Evolutionary conservation across 1,139 yeast genomes (phyloP).

Genomic region (Yamadazyma spencermartinsiae): DNA sequence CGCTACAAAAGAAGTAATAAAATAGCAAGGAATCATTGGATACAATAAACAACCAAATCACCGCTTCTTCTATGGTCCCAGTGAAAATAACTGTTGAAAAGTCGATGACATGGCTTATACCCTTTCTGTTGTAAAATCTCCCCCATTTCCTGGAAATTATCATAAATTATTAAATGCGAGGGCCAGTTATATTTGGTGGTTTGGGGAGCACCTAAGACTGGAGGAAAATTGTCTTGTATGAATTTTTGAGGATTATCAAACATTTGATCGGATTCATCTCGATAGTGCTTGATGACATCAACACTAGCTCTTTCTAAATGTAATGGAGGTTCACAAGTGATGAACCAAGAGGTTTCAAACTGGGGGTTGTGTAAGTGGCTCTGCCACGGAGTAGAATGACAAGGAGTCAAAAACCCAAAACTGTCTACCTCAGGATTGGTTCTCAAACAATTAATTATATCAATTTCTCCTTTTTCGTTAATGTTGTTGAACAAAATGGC

Average conservation of each 20-base stretch:
- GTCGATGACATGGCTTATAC: slow-evolving; percentile 51
- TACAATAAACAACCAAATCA: slow-evolving; percentile 61
- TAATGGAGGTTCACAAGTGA: slow-evolving; percentile 92
- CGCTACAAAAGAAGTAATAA: slow-evolving; percentile 3
- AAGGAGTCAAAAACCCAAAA: slow-evolving; percentile 85
- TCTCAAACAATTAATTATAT: slow-evolving; percentile 57
- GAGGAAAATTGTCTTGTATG: slow-evolving; percentile 27
- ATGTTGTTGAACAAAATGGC: slow-evolving; percentile 52
- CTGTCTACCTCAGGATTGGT: slow-evolving; percentile 29
- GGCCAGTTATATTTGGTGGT: slow-evolving; percentile 60
- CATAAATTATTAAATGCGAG: slow-evolving; percentile 68
- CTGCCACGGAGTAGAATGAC: slow-evolving; percentile 98
- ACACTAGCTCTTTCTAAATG: slow-evolving; percentile 25
- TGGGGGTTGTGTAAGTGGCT: slow-evolving; percentile 68
- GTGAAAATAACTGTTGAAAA: slow-evolving; percentile 80
- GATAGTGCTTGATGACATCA: slow-evolving; percentile 44
- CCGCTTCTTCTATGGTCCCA: slow-evolving; percentile 87
- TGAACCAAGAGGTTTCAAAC: slow-evolving; percentile 57
- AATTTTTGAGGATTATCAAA: slow-evolving; percentile 65
- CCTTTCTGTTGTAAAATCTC: slow-evolving; percentile 37
- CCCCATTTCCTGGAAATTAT: slow-evolving; percentile 53
- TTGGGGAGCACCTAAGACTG: background rate
- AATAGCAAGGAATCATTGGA: slow-evolving; percentile 2
- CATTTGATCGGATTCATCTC: slow-evolving; percentile 86
- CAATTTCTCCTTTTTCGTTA: slow-evolving; percentile 86